A percentile compares a stretch with the other conserved stretches of the same genome.
Conservation (phyloP, 2,329 filamentous ascomycete species). For the Xylaria sp. region DNA sequence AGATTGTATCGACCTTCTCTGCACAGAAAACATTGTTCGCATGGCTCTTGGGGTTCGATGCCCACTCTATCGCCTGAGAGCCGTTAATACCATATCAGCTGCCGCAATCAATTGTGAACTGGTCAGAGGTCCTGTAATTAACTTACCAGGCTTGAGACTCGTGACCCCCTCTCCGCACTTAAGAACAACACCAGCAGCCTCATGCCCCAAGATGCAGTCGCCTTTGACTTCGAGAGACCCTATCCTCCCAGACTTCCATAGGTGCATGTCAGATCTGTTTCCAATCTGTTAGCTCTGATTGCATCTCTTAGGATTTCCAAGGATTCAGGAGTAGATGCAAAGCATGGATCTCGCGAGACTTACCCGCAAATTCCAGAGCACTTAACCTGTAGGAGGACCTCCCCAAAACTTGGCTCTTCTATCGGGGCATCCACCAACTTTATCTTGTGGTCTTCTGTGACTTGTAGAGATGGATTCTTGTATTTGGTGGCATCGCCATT, state of each 20-base stretch:
- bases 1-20: constrained; percentile 70
- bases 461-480: constrained; percentile 66
- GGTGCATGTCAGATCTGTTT: constrained; percentile 71
- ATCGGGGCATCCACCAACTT: constrained; percentile 68
- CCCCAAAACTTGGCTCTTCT: constrained; percentile 61
- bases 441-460: constrained; percentile 69
- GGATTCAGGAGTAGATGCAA: neutral
- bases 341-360: constrained; percentile 27
- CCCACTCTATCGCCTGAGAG: constrained; percentile 70
- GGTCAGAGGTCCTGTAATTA: neutral
- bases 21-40: constrained; percentile 69
- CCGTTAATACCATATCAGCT: constrained; percentile 10
- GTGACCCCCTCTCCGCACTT: constrained; percentile 66
- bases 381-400: constrained; percentile 71
- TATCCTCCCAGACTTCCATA: constrained; percentile 73
- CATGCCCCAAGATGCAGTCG: constrained; percentile 74
- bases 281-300: constrained; percentile 42
- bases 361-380: constrained; percentile 73
- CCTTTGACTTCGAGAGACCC: constrained; percentile 70
- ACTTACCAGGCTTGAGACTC: constrained; percentile 58
- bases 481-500: constrained; percentile 32
- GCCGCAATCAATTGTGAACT: neutral
- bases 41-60: constrained; percentile 74
- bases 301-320: neutral
- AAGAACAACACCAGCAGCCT: constrained; percentile 70